These are phyloP conservation scores for Backusella macrospora DNA, from an alignment of 192 early-diverging fungal species.

Conservation along the genomic window DNA sequence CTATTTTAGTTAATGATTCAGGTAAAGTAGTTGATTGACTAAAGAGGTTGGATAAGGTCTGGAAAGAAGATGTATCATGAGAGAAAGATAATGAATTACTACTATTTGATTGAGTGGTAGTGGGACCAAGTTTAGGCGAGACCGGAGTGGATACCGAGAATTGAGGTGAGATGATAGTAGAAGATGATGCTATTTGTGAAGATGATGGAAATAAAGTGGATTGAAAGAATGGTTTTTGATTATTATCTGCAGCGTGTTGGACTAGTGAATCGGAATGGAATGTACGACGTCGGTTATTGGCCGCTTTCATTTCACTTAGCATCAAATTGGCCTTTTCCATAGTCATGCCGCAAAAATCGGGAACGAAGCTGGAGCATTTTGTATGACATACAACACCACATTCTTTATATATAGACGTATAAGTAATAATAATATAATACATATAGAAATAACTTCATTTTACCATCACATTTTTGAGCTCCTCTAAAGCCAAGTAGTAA, in stretches of 20 bases:
- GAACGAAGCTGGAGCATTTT: constrained; percentile 82
- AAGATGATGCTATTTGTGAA: background rate
- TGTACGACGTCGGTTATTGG: constrained; percentile 33
- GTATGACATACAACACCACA: constrained; percentile 83
- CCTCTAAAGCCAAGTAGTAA: constrained; percentile 80
- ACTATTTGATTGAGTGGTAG: background rate
- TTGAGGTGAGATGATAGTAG: background rate
- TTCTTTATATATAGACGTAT: constrained; percentile 58
- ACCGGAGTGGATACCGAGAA: constrained; percentile 13
- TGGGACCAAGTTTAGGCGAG: background rate
- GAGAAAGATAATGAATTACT: background rate
- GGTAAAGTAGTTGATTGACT: background rate
- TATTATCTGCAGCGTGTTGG: constrained; percentile 1
- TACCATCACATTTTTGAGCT: constrained; percentile 56
- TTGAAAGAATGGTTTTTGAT: constrained; percentile 6
- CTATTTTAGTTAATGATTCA: background rate
- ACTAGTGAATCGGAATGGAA: constrained; percentile 11
- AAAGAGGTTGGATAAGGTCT: constrained; percentile 3
- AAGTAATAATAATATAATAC: background rate
- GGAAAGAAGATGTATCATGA: constrained; percentile 15
- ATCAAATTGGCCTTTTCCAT: constrained; percentile 87
- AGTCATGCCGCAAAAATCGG: constrained; percentile 91
- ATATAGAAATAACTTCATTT: background rate
- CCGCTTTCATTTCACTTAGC: constrained; percentile 77
- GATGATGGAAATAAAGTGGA: background rate